Conservation (phyloP, 495 filamentous ascomycete genomes). For the Aspergillus sclerotioniger region DNA sequence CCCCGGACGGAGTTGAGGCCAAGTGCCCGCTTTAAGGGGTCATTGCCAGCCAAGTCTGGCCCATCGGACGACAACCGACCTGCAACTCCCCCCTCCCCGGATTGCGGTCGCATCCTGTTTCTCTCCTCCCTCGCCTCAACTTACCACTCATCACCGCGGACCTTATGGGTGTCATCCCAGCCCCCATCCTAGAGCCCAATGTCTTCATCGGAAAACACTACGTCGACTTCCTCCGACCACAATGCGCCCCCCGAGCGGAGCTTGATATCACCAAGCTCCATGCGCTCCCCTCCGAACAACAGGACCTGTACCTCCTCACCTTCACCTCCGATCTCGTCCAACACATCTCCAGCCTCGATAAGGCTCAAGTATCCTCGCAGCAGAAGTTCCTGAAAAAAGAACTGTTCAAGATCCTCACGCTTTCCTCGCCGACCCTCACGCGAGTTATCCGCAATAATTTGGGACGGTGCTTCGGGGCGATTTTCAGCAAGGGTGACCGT, state of each 20-base stretch:
- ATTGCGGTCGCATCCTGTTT: not conserved
- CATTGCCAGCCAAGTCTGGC: conserved; percentile 1
- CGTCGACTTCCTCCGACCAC: conserved; percentile 28
- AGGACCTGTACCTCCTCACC: conserved; percentile 87
- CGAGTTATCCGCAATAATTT: conserved; percentile 86
- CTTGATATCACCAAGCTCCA: conserved; percentile 87
- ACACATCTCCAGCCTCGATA: conserved; percentile 69
- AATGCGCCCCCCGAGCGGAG: conserved; percentile 49
- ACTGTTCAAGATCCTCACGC: conserved; percentile 83
- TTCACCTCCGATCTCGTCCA: conserved; percentile 82
- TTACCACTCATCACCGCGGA: conserved; percentile 9
- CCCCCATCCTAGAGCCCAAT: conserved; percentile 30
- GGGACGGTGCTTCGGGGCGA: conserved; percentile 76
- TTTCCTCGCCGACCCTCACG: conserved; percentile 81
- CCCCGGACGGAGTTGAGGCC: conserved; percentile 29
- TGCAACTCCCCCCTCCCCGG: not conserved
- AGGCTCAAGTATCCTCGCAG: conserved; percentile 77
- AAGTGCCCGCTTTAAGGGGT: conserved; percentile 30
- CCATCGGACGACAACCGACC: not conserved
- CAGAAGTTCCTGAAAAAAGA: conserved; percentile 88
- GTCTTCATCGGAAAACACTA: conserved; percentile 38
- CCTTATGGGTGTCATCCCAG: conserved; percentile 26
- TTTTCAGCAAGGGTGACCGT: conserved; percentile 85
- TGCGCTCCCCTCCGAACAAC: conserved; percentile 88
- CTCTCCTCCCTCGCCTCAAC: conserved; percentile 4